Evolutionary conservation across 1,284 basidiomycete genomes (phyloP), one percentile per base, ranked within the genome.

Genomic region (Puccinia sorghi): DNA sequence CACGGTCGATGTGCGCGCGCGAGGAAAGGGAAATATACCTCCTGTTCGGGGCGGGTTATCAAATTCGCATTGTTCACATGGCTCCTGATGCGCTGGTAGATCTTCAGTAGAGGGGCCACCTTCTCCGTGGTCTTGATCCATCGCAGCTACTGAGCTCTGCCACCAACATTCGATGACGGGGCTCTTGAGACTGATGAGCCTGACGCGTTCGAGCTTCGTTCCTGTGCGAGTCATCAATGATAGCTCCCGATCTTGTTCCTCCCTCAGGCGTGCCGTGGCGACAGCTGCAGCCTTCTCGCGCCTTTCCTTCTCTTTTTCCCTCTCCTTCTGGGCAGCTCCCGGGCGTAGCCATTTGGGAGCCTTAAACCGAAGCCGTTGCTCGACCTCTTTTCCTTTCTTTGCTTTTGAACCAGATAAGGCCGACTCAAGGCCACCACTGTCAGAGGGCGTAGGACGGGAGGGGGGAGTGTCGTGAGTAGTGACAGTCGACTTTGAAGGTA

Each of bases 311-410:
- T 78, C 76, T 37, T 56, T 64, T 25, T 76, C 74, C 46, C 57
- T 79, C 48, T 79, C 77, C 27, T 72, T 79, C 54, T 79, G 70
- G 0, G 69, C 70, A 48, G 69, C 70, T 41, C 70, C 69, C 22
- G 77, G 77, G 20, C 77, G 57, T 32, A 79, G 43, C 77, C 77
- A 79, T 54, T 79, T 79, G 20, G 77, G 77, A 15, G 77, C 77
- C 59, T 79, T 79, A 12, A 79, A 79, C 12, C 77, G 41, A 63
- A 79, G 63, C 39, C 70, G 57, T 64, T 79, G 77, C 72, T 79
- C 77, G 27, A 73, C 72, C 41, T 79, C 77, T 27, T 79, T 79
- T 54, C 77, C 77, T 37, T 79, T 79, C 61, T 79, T 79, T 20
- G 77, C 77, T 46, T 79, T 79, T 20, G 77, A 79, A 11, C 77